Percentiles rank a stretch among this genome's conserved stretches.
Conservation (phyloP, 345 rosid species). For the Hevea brasiliensis region DNA sequence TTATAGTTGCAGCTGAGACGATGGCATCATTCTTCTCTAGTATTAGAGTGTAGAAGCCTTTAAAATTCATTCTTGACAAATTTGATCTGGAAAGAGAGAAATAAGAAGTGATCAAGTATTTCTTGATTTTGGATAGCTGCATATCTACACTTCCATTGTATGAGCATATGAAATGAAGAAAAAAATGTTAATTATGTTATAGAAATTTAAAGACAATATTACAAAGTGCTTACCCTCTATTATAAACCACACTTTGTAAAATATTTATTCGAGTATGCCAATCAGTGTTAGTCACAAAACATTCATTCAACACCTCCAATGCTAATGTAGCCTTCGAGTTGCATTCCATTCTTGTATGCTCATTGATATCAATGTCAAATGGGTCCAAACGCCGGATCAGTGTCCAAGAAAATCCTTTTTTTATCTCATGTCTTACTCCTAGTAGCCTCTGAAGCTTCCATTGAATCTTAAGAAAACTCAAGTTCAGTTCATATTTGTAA, state of each 20-base stretch:
- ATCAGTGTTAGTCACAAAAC: conserved; percentile 6
- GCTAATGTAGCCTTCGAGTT: conserved; percentile 15
- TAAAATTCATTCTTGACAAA: conserved; percentile 19
- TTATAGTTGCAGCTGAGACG: conserved; percentile 25
- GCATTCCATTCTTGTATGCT: conserved; percentile 5
- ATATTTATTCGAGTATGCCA: not conserved
- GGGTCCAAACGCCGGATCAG: conserved; percentile 7
- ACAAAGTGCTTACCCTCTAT: not conserved
- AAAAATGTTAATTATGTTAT: too few relatives aligned
- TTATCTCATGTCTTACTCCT: conserved; percentile 10
- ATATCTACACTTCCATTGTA: too few relatives aligned
- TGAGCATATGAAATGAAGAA: too few relatives aligned
- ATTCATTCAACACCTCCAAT: conserved; percentile 20
- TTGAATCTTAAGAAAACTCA: conserved; percentile 1
- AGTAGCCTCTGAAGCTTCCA: conserved; percentile 9
- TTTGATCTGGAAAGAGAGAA: conserved; percentile 29
- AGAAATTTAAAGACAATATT: not conserved
- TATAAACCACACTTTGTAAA: conserved; percentile 7
- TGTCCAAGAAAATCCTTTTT: conserved; percentile 17
- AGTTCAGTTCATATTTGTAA: not conserved
- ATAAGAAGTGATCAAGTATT: too few relatives aligned
- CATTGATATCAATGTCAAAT: not conserved
- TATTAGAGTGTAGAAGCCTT: conserved; percentile 27
- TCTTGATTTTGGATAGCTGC: too few relatives aligned
- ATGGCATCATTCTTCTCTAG: conserved; percentile 26